Percentiles rank a stretch among this genome's conserved stretches.
Evolutionary conservation across 140 eudicot species (phyloP).

Genomic region (Erigeron philadelphicus): DNA sequence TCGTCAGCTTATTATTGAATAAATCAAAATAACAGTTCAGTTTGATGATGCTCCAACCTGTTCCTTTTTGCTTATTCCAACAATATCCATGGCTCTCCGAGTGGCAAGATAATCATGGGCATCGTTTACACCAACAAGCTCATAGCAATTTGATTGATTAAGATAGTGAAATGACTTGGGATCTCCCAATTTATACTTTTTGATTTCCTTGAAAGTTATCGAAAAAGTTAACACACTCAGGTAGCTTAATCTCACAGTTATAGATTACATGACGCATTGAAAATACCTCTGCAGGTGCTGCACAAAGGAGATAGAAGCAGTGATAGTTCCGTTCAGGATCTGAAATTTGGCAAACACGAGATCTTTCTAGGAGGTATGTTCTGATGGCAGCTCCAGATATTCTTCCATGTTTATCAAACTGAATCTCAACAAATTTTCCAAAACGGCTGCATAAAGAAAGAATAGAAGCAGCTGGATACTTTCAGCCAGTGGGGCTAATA

Average conservation of each 20-base stretch:
- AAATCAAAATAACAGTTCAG: conserved; percentile 9
- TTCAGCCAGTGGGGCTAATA: conserved; percentile 18
- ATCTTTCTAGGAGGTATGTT: conserved; percentile 92
- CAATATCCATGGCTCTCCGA: conserved; percentile 96
- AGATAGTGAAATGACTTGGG: conserved; percentile 83
- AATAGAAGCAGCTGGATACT: conserved; percentile 15
- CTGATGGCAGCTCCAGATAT: conserved; percentile 98
- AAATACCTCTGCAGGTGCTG: conserved; percentile 88
- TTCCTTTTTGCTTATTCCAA: conserved; percentile 78
- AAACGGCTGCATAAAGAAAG: conserved; percentile 70
- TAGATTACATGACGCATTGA: not conserved
- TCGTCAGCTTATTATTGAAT: conserved; percentile 8
- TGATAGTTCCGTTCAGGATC: conserved; percentile 98
- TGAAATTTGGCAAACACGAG: conserved; percentile 96
- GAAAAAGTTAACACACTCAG: conserved; percentile 18
- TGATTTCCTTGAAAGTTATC: conserved; percentile 54
- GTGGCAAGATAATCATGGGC: conserved; percentile 93
- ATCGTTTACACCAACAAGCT: conserved; percentile 82
- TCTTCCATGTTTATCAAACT: conserved; percentile 86
- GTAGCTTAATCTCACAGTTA: conserved; percentile 14
- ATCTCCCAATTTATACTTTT: conserved; percentile 81
- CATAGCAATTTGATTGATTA: conserved; percentile 78
- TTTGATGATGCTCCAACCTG: conserved; percentile 48
- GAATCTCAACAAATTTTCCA: conserved; percentile 96
- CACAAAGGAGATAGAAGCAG: conserved; percentile 93